Conservation (phyloP, 371 early-diverging fungal species). For the Funneliformis caledonium region DNA sequence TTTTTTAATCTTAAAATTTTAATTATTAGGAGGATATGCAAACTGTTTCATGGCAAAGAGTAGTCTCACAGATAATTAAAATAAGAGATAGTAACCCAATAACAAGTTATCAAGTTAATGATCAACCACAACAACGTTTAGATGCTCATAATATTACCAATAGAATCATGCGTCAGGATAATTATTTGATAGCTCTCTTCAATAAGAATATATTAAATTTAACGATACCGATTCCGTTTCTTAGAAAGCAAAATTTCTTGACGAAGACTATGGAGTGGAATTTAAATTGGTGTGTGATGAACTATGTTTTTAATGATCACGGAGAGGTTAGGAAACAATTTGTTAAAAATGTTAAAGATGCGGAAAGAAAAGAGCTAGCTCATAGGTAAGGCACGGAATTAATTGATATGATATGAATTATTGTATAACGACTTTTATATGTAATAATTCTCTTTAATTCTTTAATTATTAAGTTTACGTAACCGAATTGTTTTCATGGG, state of each 20-base stretch:
- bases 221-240: slow-evolving; percentile 65
- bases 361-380: slow-evolving; percentile 63
- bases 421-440: neutral
- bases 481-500: slow-evolving; percentile 90
- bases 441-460: neutral
- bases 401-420: neutral
- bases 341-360: slow-evolving; percentile 59
- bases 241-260: slow-evolving; percentile 59
- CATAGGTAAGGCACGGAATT: slow-evolving; percentile 54
- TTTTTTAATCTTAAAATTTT: neutral
- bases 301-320: slow-evolving; percentile 84
- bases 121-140: slow-evolving; percentile 59
- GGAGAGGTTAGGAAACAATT: slow-evolving; percentile 85
- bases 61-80: slow-evolving; percentile 70
- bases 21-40: slow-evolving; percentile 70
- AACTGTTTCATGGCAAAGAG: slow-evolving; percentile 79
- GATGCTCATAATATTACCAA: slow-evolving; percentile 89
- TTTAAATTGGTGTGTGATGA: slow-evolving; percentile 79
- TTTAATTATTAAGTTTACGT: slow-evolving; percentile 59
- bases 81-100: slow-evolving; percentile 75
- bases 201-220: slow-evolving; percentile 90
- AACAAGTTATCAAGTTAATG: slow-evolving; percentile 48
- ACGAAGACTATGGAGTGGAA: slow-evolving; percentile 95
- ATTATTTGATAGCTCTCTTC: slow-evolving; percentile 94
- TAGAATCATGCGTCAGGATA: slow-evolving; percentile 96